Conservation (phyloP, 2,329 filamentous ascomycete species). For the Chlorencoelia australis region DNA sequence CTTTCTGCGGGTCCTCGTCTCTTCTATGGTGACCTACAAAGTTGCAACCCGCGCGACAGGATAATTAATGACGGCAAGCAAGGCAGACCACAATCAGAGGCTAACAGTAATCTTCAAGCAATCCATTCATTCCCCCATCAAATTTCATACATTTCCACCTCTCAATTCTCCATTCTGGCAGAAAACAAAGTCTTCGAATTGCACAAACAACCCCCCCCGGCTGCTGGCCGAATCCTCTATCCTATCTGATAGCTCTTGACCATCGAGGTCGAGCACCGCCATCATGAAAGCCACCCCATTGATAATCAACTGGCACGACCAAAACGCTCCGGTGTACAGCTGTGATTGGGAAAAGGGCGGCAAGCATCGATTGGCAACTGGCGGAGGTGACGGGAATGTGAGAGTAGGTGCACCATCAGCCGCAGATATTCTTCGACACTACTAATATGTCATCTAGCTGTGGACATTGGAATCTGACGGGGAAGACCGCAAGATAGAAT, state of each 20-base stretch:
- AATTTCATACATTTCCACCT: not conserved
- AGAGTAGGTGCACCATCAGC: slow-evolving; percentile 44
- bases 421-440: not conserved
- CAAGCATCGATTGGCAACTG: slow-evolving; percentile 85
- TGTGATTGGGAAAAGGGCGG: slow-evolving; percentile 91
- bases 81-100: too few relatives aligned
- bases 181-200: not conserved
- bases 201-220: not conserved
- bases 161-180: not conserved
- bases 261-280: slow-evolving; percentile 3
- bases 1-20: too few relatives aligned
- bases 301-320: slow-evolving; percentile 98
- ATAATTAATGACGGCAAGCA: too few relatives aligned
- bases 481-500: slow-evolving; percentile 81
- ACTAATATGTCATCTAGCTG: slow-evolving; percentile 43
- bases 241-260: not conserved
- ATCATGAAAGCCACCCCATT: slow-evolving; percentile 91
- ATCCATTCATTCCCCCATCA: not conserved
- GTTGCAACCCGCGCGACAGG: too few relatives aligned
- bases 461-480: slow-evolving; percentile 84
- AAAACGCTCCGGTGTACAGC: slow-evolving; percentile 93
- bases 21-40: too few relatives aligned
- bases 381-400: slow-evolving; percentile 93
- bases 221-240: not conserved
- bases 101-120: too few relatives aligned